Percentiles rank a stretch among this genome's conserved stretches.
Conservation (phyloP, 73 alveolate genomes). For the Symbiodinium natans region DNA sequence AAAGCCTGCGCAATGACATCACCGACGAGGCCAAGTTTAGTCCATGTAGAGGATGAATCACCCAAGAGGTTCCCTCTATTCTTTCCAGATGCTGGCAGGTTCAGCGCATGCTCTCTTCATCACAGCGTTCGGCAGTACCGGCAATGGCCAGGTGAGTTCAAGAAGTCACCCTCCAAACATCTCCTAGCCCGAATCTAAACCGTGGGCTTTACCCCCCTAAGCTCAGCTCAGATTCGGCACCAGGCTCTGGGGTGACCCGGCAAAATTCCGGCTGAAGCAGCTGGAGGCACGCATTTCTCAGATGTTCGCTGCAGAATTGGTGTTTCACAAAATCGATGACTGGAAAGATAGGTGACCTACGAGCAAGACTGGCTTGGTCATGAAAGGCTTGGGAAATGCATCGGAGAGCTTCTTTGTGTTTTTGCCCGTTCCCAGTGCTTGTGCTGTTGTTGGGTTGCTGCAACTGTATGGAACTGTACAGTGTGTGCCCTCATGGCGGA, state of each 20-base stretch:
- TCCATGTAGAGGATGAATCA: neutral
- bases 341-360: conserved; percentile 14
- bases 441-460: too few relatives aligned
- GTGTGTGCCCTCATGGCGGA: too few relatives aligned
- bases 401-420: too few relatives aligned
- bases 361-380: conserved; percentile 67
- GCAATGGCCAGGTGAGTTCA: conserved; percentile 12
- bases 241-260: conserved; percentile 91
- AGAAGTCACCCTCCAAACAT: too few relatives aligned
- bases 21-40: conserved; percentile 17
- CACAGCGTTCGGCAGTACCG: neutral
- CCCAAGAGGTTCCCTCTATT: neutral
- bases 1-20: conserved; percentile 19
- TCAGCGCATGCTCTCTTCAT: neutral
- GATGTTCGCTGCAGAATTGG: neutral
- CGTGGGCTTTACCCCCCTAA: too few relatives aligned
- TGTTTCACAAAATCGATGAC: neutral
- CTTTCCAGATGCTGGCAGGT: neutral
- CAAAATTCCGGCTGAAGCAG: conserved; percentile 74
- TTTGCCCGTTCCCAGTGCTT: too few relatives aligned
- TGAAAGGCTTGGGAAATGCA: conserved; percentile 12
- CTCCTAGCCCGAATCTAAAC: too few relatives aligned
- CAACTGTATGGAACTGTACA: too few relatives aligned
- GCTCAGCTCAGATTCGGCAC: neutral
- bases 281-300: conserved; percentile 18